Conservation (phyloP, 352 stramenopile genomes). For the Phytophthora vignae region DNA sequence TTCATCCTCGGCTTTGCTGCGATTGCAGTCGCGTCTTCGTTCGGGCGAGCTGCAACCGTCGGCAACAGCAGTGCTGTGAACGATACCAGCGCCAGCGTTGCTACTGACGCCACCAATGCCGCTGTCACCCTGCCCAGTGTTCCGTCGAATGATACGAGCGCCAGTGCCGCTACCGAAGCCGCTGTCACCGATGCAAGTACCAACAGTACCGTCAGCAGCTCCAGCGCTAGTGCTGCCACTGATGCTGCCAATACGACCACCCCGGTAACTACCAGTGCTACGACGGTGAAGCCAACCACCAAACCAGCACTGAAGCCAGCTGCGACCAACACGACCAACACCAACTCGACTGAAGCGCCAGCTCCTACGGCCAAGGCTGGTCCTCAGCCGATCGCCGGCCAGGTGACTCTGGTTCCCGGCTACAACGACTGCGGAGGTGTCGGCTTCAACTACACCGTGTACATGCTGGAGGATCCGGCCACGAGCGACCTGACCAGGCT, state of each 20-base stretch:
- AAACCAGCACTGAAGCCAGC: neutral
- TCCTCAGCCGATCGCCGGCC: slow-evolving; percentile 14
- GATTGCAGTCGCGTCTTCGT: slow-evolving; percentile 1
- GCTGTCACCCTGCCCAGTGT: neutral
- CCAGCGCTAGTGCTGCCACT: neutral
- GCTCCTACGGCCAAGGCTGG: slow-evolving; percentile 11
- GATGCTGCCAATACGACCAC: neutral
- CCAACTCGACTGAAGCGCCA: neutral
- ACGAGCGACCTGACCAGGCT: slow-evolving; percentile 16
- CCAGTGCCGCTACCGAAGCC: neutral
- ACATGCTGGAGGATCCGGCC: slow-evolving; percentile 21
- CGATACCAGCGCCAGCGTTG: neutral
- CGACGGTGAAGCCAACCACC: neutral
- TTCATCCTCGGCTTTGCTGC: slow-evolving; percentile 14
- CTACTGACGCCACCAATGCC: neutral
- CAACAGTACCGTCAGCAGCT: neutral
- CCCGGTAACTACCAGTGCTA: neutral
- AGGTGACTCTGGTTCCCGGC: slow-evolving; percentile 19
- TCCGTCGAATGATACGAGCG: neutral
- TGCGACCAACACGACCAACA: neutral
- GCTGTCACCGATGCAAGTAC: neutral
- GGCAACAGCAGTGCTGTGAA: slow-evolving; percentile 8
- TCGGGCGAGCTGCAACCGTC: slow-evolving; percentile 7
- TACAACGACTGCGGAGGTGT: slow-evolving; percentile 28
- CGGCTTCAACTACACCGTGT: slow-evolving; percentile 34